A percentile compares a stretch with the other conserved stretches of the same genome.
Conservation (phyloP, 257 asterid genomes). For the Solanum lycopersicoides region DNA sequence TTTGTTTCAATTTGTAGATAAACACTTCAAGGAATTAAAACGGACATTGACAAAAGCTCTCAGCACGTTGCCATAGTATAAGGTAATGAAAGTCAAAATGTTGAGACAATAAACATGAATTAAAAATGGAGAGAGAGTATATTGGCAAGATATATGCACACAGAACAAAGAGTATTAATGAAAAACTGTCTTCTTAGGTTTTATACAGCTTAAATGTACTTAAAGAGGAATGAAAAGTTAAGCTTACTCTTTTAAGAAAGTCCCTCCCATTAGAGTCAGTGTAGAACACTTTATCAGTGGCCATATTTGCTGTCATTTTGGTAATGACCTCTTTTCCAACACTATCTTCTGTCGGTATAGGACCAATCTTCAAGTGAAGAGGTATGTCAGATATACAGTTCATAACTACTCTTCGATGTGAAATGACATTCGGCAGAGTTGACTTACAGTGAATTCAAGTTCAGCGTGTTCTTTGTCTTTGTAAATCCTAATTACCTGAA, state of each 20-base stretch:
- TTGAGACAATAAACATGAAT: background rate
- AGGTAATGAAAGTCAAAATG: background rate
- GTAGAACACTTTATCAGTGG: conserved; percentile 49
- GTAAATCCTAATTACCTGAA: conserved; percentile 67
- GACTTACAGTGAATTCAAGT: conserved; percentile 73
- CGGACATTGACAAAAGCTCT: background rate
- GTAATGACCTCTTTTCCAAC: conserved; percentile 84
- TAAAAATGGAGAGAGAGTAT: background rate
- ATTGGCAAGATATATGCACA: background rate
- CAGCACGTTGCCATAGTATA: background rate
- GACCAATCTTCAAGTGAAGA: conserved; percentile 58
- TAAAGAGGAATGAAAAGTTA: background rate
- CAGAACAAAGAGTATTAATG: background rate
- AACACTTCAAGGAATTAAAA: background rate
- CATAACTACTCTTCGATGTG: background rate
- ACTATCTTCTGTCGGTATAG: conserved; percentile 57
- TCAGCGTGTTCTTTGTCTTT: conserved; percentile 83
- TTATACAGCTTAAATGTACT: background rate
- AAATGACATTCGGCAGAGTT: background rate
- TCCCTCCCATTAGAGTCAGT: conserved; percentile 93
- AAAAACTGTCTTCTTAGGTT: background rate
- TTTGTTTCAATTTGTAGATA: background rate
- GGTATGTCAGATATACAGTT: background rate
- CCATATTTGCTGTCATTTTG: conserved; percentile 64
- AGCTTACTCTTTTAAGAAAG: conserved; percentile 68